Conservation (phyloP, 768 basidiomycete genomes). For the Tubosaeta sp. region DNA sequence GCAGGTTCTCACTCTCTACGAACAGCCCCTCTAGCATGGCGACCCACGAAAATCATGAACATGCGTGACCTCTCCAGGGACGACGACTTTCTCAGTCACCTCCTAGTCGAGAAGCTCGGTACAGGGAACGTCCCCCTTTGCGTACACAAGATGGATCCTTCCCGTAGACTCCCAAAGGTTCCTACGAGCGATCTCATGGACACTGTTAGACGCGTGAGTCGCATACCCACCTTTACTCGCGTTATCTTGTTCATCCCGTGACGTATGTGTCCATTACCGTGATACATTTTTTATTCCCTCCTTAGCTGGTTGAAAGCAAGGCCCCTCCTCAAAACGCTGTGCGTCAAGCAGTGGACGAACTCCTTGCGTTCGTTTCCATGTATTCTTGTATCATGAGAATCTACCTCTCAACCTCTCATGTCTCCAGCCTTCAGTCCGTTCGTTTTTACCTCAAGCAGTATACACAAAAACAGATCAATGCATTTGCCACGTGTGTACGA, state of each 20-base stretch:
- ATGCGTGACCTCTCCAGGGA: conserved; percentile 86
- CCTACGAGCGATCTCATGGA: conserved; percentile 62
- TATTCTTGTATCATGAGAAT: conserved; percentile 15
- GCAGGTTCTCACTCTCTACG: conserved; percentile 21
- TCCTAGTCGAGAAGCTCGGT: conserved; percentile 85
- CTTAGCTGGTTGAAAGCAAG: conserved; percentile 58
- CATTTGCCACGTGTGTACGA: conserved; percentile 81
- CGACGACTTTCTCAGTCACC: conserved; percentile 87
- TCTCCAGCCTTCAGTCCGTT: conserved; percentile 62
- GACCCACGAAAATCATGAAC: conserved; percentile 86
- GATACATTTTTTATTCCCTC: conserved; percentile 14
- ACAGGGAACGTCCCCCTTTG: conserved; percentile 74
- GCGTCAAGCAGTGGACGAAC: conserved; percentile 71
- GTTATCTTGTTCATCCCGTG: conserved; percentile 26
- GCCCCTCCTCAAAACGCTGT: conserved; percentile 53
- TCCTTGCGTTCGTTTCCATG: conserved; percentile 58
- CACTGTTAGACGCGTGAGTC: conserved; percentile 73
- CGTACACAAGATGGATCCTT: conserved; percentile 88
- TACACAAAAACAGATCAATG: conserved; percentile 83
- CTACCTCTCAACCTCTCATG: conserved; percentile 11
- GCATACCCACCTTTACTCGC: conserved; percentile 19
- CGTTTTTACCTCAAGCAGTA: conserved; percentile 74
- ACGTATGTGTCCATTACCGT: conserved; percentile 16
- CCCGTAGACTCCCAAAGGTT: conserved; percentile 72
- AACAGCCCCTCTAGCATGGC: conserved; percentile 49